phyloP scores from a whole-genome alignment of 2,329 filamentous ascomycete genomes.

The Mycosphaerella sp. region DNA sequence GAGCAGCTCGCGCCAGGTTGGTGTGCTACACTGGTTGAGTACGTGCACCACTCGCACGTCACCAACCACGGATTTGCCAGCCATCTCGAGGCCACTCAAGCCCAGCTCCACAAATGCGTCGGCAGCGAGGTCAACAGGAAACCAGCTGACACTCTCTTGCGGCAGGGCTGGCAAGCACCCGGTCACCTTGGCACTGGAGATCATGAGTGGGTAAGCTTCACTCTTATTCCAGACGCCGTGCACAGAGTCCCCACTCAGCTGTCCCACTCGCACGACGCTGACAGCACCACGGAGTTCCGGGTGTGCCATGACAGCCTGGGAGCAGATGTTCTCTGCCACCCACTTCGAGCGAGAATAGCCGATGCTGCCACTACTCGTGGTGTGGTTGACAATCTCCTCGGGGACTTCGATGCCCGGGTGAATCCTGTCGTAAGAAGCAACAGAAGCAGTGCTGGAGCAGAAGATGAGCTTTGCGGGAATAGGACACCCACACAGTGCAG shows the following conservation, averaged over 20 bases:
- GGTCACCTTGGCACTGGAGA: constrained; percentile 37
- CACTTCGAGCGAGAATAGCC: constrained; percentile 54
- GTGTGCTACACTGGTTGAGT: constrained; percentile 41
- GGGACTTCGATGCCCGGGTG: constrained; percentile 33
- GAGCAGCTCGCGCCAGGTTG: constrained; percentile 45
- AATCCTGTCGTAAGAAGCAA: constrained; percentile 37
- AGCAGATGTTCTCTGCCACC: constrained; percentile 52
- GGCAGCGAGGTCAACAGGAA: constrained; percentile 44
- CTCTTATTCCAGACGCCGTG: constrained; percentile 45
- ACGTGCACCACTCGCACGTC: constrained; percentile 42
- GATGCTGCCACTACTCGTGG: constrained; percentile 41
- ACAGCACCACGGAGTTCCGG: constrained; percentile 34
- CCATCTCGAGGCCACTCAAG: constrained; percentile 1
- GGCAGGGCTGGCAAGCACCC: constrained; percentile 38
- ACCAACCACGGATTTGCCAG: background rate
- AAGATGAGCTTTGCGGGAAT: constrained; percentile 39
- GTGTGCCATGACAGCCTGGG: constrained; percentile 31
- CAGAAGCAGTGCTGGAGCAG: constrained; percentile 43
- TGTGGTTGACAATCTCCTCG: constrained; percentile 39
- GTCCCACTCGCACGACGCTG: constrained; percentile 43
- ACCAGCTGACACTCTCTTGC: constrained; percentile 39
- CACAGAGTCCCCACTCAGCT: constrained; percentile 41
- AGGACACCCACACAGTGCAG: constrained; percentile 10
- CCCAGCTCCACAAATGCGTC: constrained; percentile 37
- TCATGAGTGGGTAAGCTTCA: constrained; percentile 47